Evolutionary conservation across 2,329 filamentous ascomycete species (phyloP).

Genomic region (Hypoxylon sp.): DNA sequence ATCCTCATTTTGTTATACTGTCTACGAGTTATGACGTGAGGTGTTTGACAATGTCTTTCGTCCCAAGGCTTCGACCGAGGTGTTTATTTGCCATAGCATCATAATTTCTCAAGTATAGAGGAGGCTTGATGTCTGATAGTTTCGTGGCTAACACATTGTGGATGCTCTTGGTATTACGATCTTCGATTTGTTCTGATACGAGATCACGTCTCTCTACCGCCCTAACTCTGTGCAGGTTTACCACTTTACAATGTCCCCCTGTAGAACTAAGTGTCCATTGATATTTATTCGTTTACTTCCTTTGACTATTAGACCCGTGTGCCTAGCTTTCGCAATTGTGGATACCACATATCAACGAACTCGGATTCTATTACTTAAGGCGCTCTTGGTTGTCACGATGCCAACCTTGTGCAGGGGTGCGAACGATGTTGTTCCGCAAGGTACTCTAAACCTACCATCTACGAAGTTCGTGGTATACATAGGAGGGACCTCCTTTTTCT

Average conservation of each 20-base stretch:
- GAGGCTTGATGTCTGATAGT: not conserved
- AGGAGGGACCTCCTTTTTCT: too few relatives aligned
- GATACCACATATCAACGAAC: not conserved
- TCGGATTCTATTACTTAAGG: not conserved
- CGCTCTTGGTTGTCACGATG: too few relatives aligned
- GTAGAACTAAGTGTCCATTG: not conserved
- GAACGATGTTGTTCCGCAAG: too few relatives aligned
- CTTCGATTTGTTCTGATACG: too few relatives aligned
- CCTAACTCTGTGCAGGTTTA: too few relatives aligned
- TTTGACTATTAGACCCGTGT: not conserved
- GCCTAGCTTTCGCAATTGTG: not conserved
- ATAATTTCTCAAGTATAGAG: not conserved
- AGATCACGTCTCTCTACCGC: too few relatives aligned
- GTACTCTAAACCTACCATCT: too few relatives aligned
- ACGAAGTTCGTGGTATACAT: too few relatives aligned
- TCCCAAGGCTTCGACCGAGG: not conserved
- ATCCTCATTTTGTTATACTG: not conserved
- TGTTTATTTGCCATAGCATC: not conserved
- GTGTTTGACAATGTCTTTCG: not conserved
- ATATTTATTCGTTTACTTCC: not conserved
- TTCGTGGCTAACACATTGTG: not conserved
- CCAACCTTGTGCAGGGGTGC: too few relatives aligned
- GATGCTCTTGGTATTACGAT: too few relatives aligned
- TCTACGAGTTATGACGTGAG: slow-evolving; percentile 3
- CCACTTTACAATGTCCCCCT: too few relatives aligned